Base-by-base conservation (phyloP, 345 rosid species). In the Sisymbrium altissimum region DNA sequence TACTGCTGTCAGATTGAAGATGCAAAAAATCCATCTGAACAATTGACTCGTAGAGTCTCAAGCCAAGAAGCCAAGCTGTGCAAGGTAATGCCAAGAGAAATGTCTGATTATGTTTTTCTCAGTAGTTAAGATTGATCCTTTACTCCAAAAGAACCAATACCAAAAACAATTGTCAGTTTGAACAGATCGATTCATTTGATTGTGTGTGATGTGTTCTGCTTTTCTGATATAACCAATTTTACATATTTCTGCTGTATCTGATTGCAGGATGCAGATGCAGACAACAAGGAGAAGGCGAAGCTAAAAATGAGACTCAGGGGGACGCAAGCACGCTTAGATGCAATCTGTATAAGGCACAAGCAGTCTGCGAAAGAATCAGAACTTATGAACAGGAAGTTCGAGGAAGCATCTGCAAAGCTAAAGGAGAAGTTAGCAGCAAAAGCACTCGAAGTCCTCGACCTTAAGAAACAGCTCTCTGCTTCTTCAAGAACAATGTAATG, bases 251-350 rank as follows among this genome's bases (percentile, higher is more conserved):
- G n/a, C 2, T 57, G 41, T 44, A 32, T 60, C n/a, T 78, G 45
- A 64, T 68, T 65, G 48, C 79, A 90, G 96, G 88, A 84, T 17
- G 74, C 75, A 64, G 71, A 72, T 23, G 79, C 45, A 25, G 73
- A 64, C 23, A 68, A 71, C 57, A 93, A 78, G 74, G 89, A 83
- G 60, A 89, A 46, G 70, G 89, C 96, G 61, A 93, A 88, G 79
- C 84, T 84, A 13, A 78, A 82, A 74, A 91, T 91, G 93, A 84
- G 87, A 76, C 87, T 89, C n/a, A 83, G 81, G 11, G 89, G 97
- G 76, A 84, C 91, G 5, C 94, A 91, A 78, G 90, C 94, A 5
- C 87, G 81, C 70, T 74, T 84, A 64, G 94, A 89, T 35, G 93
- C 93, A 13, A 54, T 82, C 23, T 77, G 84, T 43, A 46, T 76